Percentiles rank a stretch among this genome's conserved stretches.
These are phyloP conservation scores for Aspergillus coremiiformis DNA, from an alignment of 495 filamentous ascomycete species.

Conservation along the genomic window DNA sequence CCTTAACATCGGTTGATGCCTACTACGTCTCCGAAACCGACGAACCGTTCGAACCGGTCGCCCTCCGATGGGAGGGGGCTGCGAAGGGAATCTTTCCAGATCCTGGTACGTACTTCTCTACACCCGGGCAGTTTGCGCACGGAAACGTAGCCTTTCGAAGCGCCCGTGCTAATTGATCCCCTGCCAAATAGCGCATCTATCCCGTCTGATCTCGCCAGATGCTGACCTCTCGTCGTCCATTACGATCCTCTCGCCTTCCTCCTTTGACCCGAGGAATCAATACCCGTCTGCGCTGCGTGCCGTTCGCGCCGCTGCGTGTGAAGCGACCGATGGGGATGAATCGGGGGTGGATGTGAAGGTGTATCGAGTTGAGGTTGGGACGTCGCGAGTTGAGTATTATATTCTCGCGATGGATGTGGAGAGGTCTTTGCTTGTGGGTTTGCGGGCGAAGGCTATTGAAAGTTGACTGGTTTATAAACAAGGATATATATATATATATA, in stretches of 20 bases:
- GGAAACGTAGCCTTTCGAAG: too few relatives aligned
- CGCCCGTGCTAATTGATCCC: background rate
- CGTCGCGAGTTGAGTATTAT: constrained; percentile 68
- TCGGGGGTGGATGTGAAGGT: constrained; percentile 60
- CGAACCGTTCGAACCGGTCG: constrained; percentile 74
- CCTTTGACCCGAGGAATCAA: constrained; percentile 38
- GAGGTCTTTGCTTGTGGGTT: constrained; percentile 56
- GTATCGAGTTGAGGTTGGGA: constrained; percentile 57
- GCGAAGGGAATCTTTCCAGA: constrained; percentile 49
- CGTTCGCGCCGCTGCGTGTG: constrained; percentile 28
- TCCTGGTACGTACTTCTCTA: constrained; percentile 42
- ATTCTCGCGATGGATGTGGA: constrained; percentile 54
- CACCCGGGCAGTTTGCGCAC: too few relatives aligned
- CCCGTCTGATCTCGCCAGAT: constrained; percentile 30
- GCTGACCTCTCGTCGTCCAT: constrained; percentile 28
- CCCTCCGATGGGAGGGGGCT: constrained; percentile 52
- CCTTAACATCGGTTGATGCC: constrained; percentile 49
- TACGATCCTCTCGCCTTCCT: constrained; percentile 26
- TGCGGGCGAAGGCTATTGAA: constrained; percentile 71
- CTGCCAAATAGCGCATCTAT: constrained; percentile 34
- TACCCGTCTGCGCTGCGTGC: constrained; percentile 25
- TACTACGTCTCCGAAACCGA: constrained; percentile 77
- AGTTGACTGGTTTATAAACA: constrained; percentile 39
- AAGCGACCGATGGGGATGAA: constrained; percentile 21
- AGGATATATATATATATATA: too few relatives aligned